Evolutionary conservation across 2,329 filamentous ascomycete species (phyloP).

Genomic region (Daldinia sp.): DNA sequence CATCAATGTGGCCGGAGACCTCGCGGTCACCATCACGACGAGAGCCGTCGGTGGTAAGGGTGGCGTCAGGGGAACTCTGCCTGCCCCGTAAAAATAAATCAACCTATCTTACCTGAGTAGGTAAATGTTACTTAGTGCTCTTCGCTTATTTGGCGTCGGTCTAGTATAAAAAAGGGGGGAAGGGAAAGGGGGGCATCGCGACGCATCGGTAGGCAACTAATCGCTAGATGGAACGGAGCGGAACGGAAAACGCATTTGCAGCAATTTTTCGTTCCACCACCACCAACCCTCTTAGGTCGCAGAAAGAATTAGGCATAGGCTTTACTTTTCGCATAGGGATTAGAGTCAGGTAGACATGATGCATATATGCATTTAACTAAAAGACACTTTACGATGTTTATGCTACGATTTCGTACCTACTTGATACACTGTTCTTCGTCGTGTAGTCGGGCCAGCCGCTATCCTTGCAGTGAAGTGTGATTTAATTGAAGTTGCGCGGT

Average conservation of each 20-base stretch:
- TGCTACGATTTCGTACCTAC: background rate
- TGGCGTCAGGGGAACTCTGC: constrained; percentile 76
- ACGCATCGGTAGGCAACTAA: constrained; percentile 15
- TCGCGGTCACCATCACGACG: constrained; percentile 82
- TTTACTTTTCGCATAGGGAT: constrained; percentile 20
- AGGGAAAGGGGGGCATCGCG: background rate
- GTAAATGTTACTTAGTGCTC: constrained; percentile 6
- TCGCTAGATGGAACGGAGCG: constrained; percentile 21
- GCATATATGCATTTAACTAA: constrained; percentile 2
- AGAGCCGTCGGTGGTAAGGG: constrained; percentile 90
- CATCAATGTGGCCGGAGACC: constrained; percentile 85
- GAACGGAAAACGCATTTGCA: too few species aligned
- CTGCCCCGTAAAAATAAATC: constrained; percentile 46
- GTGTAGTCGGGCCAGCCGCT: background rate
- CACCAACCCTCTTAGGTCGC: constrained; percentile 1
- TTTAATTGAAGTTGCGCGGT: background rate
- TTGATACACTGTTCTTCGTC: background rate
- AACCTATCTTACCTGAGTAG: background rate
- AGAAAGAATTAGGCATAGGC: constrained; percentile 10
- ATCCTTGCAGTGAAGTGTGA: background rate
- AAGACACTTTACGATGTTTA: background rate
- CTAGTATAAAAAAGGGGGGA: background rate
- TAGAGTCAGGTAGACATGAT: constrained; percentile 27
- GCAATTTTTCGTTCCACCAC: background rate
- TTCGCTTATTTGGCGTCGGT: constrained; percentile 11